Evolutionary conservation across 257 asterid species (phyloP).

Genomic region (Lithospermum erythrorhizon): DNA sequence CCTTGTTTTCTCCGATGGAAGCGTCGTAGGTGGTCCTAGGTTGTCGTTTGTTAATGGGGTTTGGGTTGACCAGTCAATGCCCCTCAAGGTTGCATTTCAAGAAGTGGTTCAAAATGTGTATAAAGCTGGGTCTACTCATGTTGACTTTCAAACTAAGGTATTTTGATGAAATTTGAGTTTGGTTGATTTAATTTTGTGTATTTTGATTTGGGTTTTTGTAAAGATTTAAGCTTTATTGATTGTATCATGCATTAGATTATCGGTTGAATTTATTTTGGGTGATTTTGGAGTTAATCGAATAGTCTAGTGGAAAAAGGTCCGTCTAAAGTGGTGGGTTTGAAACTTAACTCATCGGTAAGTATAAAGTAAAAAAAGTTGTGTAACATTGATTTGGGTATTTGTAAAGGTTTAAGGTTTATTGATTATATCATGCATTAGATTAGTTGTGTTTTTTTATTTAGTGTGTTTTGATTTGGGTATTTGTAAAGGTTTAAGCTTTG

Average conservation of each 20-base stretch:
- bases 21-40: conserved; percentile 27
- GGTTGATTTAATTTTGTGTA: neutral
- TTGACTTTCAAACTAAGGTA: conserved; percentile 33
- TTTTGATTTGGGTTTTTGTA: neutral
- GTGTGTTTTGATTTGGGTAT: too few species aligned
- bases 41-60: conserved; percentile 26
- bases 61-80: conserved; percentile 33
- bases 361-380: too few species aligned
- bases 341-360: too few species aligned
- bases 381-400: neutral
- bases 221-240: too few species aligned
- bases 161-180: neutral
- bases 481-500: too few species aligned
- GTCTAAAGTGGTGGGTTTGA: neutral
- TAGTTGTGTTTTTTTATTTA: too few species aligned
- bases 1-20: conserved; percentile 25
- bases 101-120: conserved; percentile 19
- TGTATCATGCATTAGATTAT: too few species aligned
- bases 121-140: conserved; percentile 21
- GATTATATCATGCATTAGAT: too few species aligned
- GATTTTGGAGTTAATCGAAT: too few species aligned
- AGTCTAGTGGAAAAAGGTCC: too few species aligned
- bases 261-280: too few species aligned
- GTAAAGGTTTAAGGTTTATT: neutral
- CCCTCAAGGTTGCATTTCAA: conserved; percentile 24